phyloP scores from a whole-genome alignment of 257 asterid genomes.

The Dorcoceras hygrometricum region DNA sequence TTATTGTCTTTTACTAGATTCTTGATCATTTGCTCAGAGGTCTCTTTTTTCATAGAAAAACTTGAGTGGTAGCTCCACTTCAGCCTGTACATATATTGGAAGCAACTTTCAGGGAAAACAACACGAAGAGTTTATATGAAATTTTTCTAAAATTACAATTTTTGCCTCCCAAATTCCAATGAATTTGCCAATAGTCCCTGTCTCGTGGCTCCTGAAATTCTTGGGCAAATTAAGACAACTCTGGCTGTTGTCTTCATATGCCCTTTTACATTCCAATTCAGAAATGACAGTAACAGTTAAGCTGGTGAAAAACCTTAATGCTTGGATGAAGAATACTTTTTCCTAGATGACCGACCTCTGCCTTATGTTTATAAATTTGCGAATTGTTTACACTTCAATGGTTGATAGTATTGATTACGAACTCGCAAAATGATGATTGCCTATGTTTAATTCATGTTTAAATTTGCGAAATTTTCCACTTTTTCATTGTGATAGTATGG shows the following conservation, averaged over 20 bases:
- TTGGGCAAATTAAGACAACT: no score
- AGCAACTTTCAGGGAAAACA: neutral
- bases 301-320: neutral
- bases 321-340: no score
- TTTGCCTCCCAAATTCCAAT: neutral
- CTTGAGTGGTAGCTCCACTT: no score
- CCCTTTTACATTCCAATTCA: neutral
- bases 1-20: neutral
- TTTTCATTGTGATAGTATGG: no score
- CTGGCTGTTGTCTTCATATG: no score
- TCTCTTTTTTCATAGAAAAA: no score
- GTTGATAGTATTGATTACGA: no score
- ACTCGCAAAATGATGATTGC: neutral
- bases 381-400: neutral
- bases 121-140: no score
- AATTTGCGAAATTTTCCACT: slow-evolving; percentile 23
- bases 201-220: neutral
- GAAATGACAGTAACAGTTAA: neutral
- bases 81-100: neutral
- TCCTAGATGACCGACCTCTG: neutral
- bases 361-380: neutral
- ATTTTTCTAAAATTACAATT: no score
- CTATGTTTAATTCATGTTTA: neutral
- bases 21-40: no score
- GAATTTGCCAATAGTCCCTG: neutral